phyloP scores from a whole-genome alignment of 129 eudicot genomes.

The Mikania micrantha region DNA sequence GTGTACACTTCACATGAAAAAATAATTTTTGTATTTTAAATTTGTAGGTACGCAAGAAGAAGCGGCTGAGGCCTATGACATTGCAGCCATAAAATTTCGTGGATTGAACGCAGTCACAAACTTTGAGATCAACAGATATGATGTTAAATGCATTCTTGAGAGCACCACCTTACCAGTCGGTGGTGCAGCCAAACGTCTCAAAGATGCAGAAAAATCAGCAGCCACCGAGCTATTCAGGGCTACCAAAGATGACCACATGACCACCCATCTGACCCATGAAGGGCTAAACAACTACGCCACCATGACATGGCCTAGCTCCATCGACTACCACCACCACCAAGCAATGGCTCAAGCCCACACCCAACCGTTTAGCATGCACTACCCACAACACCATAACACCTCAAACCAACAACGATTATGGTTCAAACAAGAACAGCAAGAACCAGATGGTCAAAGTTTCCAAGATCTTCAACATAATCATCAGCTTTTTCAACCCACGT shows the following conservation, averaged over 20 bases:
- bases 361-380: conserved; percentile 52
- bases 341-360: conserved; percentile 33
- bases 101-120: conserved; percentile 86
- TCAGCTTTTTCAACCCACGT: conserved; percentile 41
- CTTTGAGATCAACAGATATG: conserved; percentile 80
- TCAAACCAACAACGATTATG: conserved; percentile 41
- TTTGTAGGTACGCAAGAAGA: conserved; percentile 88
- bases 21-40: too few relatives aligned
- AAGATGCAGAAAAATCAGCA: conserved; percentile 62
- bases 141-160: conserved; percentile 81
- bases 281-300: conserved; percentile 18
- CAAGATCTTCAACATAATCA: conserved; percentile 43
- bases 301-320: conserved; percentile 43
- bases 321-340: conserved; percentile 55
- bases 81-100: conserved; percentile 88
- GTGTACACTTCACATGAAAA: too few relatives aligned
- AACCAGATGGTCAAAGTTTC: conserved; percentile 31
- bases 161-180: conserved; percentile 78
- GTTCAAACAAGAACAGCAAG: conserved; percentile 72
- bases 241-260: conserved; percentile 18
- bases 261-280: conserved; percentile 27
- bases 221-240: conserved; percentile 24
- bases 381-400: conserved; percentile 29
- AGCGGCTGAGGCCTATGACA: conserved; percentile 98
- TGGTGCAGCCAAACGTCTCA: conserved; percentile 76